These are phyloP conservation scores for Colletotrichum sp. DNA, from an alignment of 2,329 filamentous ascomycete species.

Conservation along the genomic window DNA sequence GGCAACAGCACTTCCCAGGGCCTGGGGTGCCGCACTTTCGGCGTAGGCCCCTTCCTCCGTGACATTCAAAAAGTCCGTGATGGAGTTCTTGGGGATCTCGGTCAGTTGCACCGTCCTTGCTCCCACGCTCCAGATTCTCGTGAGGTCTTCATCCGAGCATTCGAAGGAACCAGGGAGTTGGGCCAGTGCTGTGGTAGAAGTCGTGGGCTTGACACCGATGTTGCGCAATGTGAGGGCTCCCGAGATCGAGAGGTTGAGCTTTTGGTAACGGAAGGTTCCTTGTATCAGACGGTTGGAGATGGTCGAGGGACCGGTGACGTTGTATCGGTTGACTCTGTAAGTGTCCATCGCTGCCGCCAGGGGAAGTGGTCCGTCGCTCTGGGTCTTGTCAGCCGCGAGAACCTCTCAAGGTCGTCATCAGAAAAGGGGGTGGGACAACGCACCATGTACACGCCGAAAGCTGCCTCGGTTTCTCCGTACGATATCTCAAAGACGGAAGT, in stretches of 20 bases:
- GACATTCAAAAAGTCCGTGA: constrained; percentile 30
- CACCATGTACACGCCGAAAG: background rate
- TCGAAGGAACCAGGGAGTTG: constrained; percentile 31
- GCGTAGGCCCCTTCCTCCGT: constrained; percentile 29
- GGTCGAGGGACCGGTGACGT: constrained; percentile 26
- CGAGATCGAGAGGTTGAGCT: constrained; percentile 34
- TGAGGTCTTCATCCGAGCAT: constrained; percentile 30
- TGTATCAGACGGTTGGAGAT: constrained; percentile 37
- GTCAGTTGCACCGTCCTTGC: constrained; percentile 34
- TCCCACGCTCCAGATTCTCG: constrained; percentile 31
- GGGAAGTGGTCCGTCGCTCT: constrained; percentile 32
- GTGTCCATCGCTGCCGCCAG: constrained; percentile 40
- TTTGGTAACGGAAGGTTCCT: constrained; percentile 39
- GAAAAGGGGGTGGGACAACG: background rate
- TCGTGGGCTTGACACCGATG: constrained; percentile 29
- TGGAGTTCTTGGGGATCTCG: constrained; percentile 28
- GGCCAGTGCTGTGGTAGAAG: constrained; percentile 24
- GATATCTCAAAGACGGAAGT: background rate
- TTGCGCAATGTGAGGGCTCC: constrained; percentile 28
- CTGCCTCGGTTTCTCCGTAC: background rate
- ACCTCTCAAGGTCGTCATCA: background rate
- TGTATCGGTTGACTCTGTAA: constrained; percentile 37
- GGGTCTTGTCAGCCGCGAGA: background rate
- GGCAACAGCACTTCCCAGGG: constrained; percentile 18
- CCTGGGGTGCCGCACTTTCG: constrained; percentile 30